Evolutionary conservation across 768 basidiomycete species (phyloP).

Genomic region (Boletus sensibilis): DNA sequence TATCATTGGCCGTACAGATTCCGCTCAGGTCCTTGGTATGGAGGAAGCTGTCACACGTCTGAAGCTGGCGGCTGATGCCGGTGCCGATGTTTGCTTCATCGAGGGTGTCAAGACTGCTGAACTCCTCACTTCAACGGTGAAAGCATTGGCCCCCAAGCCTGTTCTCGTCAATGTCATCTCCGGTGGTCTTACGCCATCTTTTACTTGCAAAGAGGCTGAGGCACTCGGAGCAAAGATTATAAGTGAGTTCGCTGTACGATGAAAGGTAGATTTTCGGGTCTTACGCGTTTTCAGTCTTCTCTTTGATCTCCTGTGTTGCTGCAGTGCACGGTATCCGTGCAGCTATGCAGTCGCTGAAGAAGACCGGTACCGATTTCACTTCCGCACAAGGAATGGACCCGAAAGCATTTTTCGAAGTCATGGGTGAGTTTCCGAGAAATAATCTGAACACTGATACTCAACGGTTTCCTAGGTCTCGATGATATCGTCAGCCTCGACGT

Average conservation of each 20-base stretch:
- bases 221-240: constrained; percentile 72
- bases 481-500: constrained; percentile 56
- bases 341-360: constrained; percentile 74
- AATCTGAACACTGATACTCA: not conserved
- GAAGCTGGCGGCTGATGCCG: constrained; percentile 67
- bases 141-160: constrained; percentile 68
- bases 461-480: constrained; percentile 41
- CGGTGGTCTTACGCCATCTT: constrained; percentile 73
- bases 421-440: constrained; percentile 46
- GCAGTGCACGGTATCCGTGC: constrained; percentile 75
- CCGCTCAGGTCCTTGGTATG: constrained; percentile 77
- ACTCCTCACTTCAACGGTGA: constrained; percentile 60
- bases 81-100: constrained; percentile 81
- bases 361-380: constrained; percentile 72
- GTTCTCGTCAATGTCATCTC: constrained; percentile 81
- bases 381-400: constrained; percentile 70
- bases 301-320: constrained; percentile 72
- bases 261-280: not conserved
- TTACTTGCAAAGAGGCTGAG: constrained; percentile 69
- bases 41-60: constrained; percentile 68
- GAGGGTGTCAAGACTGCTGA: constrained; percentile 73
- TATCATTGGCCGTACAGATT: constrained; percentile 75
- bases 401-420: constrained; percentile 72
- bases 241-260: constrained; percentile 44
- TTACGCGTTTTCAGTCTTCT: constrained; percentile 53